Percentiles rank a stretch among this genome's conserved stretches.
phyloP scores from a whole-genome alignment of 257 asterid species.

The Solanum lycopersicoides region DNA sequence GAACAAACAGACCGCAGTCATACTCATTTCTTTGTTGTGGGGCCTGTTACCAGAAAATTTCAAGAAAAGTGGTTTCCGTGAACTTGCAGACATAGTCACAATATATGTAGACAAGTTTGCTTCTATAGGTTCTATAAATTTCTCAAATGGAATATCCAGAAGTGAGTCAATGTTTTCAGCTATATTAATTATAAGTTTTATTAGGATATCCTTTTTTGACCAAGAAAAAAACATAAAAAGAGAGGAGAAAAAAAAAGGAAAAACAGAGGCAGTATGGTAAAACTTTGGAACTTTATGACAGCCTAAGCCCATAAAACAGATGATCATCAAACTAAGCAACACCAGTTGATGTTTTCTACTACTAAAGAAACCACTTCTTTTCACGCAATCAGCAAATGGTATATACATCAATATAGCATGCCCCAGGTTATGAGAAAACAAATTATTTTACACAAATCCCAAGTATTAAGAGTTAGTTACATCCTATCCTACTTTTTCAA shows the following conservation, averaged over 20 bases:
- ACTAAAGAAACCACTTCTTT: neutral
- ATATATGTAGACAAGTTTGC: neutral
- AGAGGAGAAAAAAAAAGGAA: neutral
- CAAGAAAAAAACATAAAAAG: neutral
- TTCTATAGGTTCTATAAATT: neutral
- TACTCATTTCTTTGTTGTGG: slow-evolving; percentile 81
- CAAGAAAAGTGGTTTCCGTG: neutral
- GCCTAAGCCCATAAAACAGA: neutral
- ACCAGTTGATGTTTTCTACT: neutral
- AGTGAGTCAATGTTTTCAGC: neutral
- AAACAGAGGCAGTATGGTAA: neutral
- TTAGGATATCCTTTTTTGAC: neutral
- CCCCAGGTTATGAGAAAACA: neutral
- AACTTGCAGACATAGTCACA: neutral
- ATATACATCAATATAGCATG: neutral
- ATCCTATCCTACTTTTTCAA: too few relatives aligned
- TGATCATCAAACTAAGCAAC: neutral
- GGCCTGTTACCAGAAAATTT: slow-evolving; percentile 38
- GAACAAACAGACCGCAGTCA: slow-evolving; percentile 92
- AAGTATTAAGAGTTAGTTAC: too few relatives aligned
- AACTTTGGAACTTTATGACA: neutral
- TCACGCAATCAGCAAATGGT: neutral
- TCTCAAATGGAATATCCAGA: neutral
- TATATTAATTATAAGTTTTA: neutral
- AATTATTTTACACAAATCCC: too few relatives aligned